Base-by-base conservation (phyloP, 306 rosid species). In the Sechiopsis laciniata region DNA sequence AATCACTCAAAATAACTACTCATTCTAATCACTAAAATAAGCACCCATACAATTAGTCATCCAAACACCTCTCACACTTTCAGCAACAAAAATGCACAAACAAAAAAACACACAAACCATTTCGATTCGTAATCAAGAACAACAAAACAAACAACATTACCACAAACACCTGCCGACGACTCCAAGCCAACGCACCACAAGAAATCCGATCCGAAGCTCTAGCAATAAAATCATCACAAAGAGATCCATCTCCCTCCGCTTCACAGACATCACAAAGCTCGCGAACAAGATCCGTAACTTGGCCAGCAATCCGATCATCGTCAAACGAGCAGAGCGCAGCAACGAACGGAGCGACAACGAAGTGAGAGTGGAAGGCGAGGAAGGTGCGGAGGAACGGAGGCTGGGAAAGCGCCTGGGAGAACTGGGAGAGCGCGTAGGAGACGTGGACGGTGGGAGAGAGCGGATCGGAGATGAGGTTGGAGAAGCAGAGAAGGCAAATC, bases 401-500 rank as follows among this genome's bases (percentile, higher is more conserved):
- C 52, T 85, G 80, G 22, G 96, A 81, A 81, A 92, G 80, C 19
- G 97, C 91, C 2, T 82, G 84, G 20, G 89, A 87, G 86, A 90
- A 85, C 81, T 90, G 95, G 3, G 96, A 92, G 78, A 92, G 92
- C 7, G 96, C 95, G 69, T 88, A 90, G 80, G 96, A 90, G 78
- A 90, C 96, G 70, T 92, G 95, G 76, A 87, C 64, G 52, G 96
- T 92, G 12, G 95, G 95, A 22, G 97, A 92, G 80, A 69, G 86
- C 61, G 91, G 88, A 37, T 87, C 82, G 13, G 91, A 87, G 80
- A 88, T 5, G 78, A 94, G 96, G 67, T 90, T 92, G 42, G 97
- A 86, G 85, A 94, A 84, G 81, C 98, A 91, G 72, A 87, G 86
- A 64, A 94, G 88, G 77, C 97, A 90, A 63, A 94, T 83, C 2